These are phyloP conservation scores for Corylus heterophylla DNA, from an alignment of 306 rosid species.

Conservation along the genomic window DNA sequence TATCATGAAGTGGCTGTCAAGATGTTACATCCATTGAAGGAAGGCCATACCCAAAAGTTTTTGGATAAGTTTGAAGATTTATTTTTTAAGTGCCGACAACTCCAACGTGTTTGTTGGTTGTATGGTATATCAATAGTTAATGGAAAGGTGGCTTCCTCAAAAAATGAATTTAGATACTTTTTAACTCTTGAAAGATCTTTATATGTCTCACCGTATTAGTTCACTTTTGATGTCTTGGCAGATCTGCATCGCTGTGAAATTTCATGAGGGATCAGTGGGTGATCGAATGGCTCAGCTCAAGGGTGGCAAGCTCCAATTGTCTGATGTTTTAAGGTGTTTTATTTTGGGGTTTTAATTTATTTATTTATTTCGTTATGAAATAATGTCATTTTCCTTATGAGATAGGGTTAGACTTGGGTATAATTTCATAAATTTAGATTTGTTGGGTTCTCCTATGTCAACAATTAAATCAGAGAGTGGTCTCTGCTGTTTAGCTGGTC, in stretches of 20 bases:
- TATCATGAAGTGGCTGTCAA: constrained; percentile 90
- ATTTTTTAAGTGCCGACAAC: constrained; percentile 60
- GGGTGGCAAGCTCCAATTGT: constrained; percentile 64
- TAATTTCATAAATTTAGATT: neutral
- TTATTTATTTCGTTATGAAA: neutral
- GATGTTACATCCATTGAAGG: constrained; percentile 70
- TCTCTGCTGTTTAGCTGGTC: neutral
- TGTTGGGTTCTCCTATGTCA: constrained; percentile 11
- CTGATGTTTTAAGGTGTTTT: constrained; percentile 72
- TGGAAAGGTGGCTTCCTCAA: constrained; percentile 64
- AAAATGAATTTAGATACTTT: neutral
- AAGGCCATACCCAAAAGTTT: constrained; percentile 56
- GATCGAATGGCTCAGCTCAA: constrained; percentile 78
- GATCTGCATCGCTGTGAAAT: constrained; percentile 78
- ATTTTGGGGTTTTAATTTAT: neutral
- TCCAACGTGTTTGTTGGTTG: constrained; percentile 49
- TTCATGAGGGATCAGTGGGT: constrained; percentile 82
- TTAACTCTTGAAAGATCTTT: neutral
- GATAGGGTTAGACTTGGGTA: neutral
- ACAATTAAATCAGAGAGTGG: neutral
- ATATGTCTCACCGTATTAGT: constrained; percentile 6
- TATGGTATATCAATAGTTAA: constrained; percentile 69
- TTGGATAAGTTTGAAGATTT: constrained; percentile 60
- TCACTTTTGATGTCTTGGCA: constrained; percentile 27
- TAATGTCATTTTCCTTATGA: neutral